These are phyloP conservation scores for Tuber aestivum DNA, from an alignment of 495 filamentous ascomycete genomes.

Conservation along the genomic window DNA sequence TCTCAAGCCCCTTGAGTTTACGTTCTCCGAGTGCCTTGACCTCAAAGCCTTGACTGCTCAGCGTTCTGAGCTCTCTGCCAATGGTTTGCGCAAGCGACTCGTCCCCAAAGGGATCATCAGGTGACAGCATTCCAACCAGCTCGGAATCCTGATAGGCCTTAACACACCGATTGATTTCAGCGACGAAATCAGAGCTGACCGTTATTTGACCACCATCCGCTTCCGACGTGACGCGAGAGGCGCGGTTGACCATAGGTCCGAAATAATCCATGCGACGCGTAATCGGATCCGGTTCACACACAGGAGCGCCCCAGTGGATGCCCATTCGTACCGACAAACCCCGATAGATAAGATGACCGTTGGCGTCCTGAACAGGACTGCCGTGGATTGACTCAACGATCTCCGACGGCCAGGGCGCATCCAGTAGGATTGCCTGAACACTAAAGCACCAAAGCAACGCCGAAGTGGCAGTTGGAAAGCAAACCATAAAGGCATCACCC, in stretches of 20 bases:
- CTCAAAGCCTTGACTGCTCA: slow-evolving; percentile 89
- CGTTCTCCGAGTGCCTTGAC: slow-evolving; percentile 91
- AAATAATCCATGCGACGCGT: slow-evolving; percentile 99
- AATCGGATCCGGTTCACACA: slow-evolving; percentile 90
- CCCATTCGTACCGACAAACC: slow-evolving; percentile 96
- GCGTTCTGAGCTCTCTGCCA: slow-evolving; percentile 74
- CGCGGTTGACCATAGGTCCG: slow-evolving; percentile 97
- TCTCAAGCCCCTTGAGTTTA: slow-evolving; percentile 93
- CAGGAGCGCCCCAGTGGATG: slow-evolving; percentile 87
- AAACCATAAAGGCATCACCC: slow-evolving; percentile 99
- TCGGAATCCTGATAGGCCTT: slow-evolving; percentile 77
- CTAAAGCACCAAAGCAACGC: slow-evolving; percentile 94
- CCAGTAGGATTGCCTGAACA: slow-evolving; percentile 78
- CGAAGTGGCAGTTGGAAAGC: slow-evolving; percentile 88
- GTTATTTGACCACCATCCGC: slow-evolving; percentile 98
- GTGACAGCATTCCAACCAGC: slow-evolving; percentile 59
- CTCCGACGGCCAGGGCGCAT: slow-evolving; percentile 87
- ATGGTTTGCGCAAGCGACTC: slow-evolving; percentile 66
- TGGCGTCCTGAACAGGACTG: slow-evolving; percentile 70
- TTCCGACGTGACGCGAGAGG: slow-evolving; percentile 81
- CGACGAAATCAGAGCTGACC: slow-evolving; percentile 92
- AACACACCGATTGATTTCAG: slow-evolving; percentile 84
- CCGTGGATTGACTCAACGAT: slow-evolving; percentile 81
- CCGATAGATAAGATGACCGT: slow-evolving; percentile 83
- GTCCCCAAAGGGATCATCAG: slow-evolving; percentile 65